Base-by-base conservation (phyloP, 2,329 filamentous ascomycete genomes). In the Ophioceras dolichostomum region DNA sequence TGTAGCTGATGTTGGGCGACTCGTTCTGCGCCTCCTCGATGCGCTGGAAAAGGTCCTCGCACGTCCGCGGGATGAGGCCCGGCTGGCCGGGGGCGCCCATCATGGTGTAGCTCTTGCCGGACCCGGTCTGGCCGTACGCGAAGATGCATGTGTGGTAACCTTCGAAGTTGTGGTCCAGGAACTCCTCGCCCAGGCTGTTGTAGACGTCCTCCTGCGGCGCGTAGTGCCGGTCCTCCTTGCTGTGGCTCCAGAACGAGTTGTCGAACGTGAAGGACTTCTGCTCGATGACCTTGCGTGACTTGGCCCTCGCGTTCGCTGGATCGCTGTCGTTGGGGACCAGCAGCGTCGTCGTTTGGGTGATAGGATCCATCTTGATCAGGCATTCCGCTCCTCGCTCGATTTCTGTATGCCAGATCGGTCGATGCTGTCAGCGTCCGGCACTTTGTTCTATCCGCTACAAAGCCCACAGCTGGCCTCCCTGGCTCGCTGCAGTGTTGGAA, bases 131-230 rank as follows among this genome's bases (percentile, higher is more conserved):
- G 10, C 91, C 91, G 53, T 98, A 96, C 42, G 91, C 91, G 55
- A 98, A 96, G 48, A 98, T 98, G 59, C 91, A 98, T 0, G 91
- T 98, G 61, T 98, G 89, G 64, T 98, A 98, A 45, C 91, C 91
- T 55, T 95, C 88, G 51, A 98, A 98, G 63, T 98, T 98, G 70
- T 98, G 91, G 59, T 98, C 91, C 44, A 98, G 72, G 48, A 98
- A 96, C 54, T 96, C 91, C 57, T 95, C 87, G 39, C 91, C 91
- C 18, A 98, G 72, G 41, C 82, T 83, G 52, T 91, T 85, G 67
- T 98, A 96, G 39, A 98, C 82, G 51, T 95, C 84, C 50, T 87
- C 84, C 57, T 98, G 91, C 43, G 81, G 73, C 4, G 91, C 88
- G 55, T 95, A 98, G 61, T 95, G 85, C 22, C 76, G 65, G 53